Conservation (phyloP, 1,284 basidiomycete species). For the Tilletia walkeri region DNA sequence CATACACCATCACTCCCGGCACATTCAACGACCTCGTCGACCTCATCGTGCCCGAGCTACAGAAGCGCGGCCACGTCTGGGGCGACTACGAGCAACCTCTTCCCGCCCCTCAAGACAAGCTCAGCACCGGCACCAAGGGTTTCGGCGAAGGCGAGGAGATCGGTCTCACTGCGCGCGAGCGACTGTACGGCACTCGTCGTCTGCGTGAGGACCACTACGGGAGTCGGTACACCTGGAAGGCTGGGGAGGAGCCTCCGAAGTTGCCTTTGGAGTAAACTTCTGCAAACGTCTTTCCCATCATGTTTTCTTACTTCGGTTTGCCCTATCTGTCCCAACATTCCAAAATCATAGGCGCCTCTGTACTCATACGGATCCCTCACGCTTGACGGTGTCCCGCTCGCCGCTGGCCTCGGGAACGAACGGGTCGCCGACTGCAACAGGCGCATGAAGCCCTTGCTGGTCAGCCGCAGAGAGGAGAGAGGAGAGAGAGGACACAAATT, state of each 20-base stretch:
- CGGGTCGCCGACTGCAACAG: too few species aligned
- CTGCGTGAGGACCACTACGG: constrained; percentile 48
- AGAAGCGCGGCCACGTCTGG: constrained; percentile 48
- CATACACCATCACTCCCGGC: constrained; percentile 32
- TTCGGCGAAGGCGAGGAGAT: constrained; percentile 36
- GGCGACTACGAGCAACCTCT: constrained; percentile 36
- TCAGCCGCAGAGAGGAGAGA: too few species aligned
- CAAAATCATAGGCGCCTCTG: too few species aligned
- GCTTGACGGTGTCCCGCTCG: too few species aligned
- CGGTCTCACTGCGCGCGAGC: constrained; percentile 45
- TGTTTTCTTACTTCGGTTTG: too few species aligned
- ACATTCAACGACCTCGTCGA: constrained; percentile 45
- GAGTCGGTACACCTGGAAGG: constrained; percentile 44
- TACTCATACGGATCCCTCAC: too few species aligned
- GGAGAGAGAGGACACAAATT: too few species aligned
- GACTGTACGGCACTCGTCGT: constrained; percentile 44
- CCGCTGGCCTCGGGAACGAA: too few species aligned
- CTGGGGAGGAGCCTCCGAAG: constrained; percentile 31
- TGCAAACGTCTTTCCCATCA: too few species aligned
- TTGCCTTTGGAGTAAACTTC: constrained; percentile 13
- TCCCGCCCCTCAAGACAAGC: constrained; percentile 16
- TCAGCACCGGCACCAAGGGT: constrained; percentile 22
- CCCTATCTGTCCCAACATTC: too few species aligned
- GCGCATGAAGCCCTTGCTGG: too few species aligned
- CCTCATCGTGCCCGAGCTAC: constrained; percentile 43